These are phyloP conservation scores for Exophiala oligosperma DNA, from an alignment of 2,329 filamentous ascomycete genomes.

Conservation along the genomic window DNA sequence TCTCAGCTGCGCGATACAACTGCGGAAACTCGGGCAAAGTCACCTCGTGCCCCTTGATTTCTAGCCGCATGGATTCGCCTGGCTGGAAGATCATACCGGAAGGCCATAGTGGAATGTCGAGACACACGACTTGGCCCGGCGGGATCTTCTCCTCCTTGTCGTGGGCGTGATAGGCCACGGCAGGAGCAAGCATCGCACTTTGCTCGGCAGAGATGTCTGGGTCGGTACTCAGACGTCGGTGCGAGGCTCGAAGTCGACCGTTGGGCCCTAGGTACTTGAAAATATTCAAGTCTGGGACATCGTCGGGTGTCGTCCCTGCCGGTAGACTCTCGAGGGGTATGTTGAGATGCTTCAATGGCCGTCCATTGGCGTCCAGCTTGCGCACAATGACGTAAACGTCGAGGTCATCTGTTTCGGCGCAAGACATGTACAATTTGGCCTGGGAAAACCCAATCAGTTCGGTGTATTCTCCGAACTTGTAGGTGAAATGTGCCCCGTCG, in stretches of 20 bases:
- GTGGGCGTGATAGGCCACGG: constrained; percentile 39
- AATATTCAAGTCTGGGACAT: constrained; percentile 39
- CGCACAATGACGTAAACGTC: constrained; percentile 46
- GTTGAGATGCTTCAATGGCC: constrained; percentile 43
- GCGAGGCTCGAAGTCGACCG: constrained; percentile 48
- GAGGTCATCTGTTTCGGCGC: constrained; percentile 45
- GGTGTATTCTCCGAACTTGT: constrained; percentile 42
- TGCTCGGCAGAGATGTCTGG: constrained; percentile 34
- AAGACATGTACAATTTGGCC: constrained; percentile 49
- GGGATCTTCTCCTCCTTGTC: constrained; percentile 42
- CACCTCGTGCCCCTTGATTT: constrained; percentile 20
- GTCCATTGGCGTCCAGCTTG: constrained; percentile 46
- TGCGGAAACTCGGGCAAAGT: constrained; percentile 18
- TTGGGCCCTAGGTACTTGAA: constrained; percentile 44
- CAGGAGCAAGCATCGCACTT: constrained; percentile 10
- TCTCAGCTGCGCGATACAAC: constrained; percentile 6
- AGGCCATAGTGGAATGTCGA: constrained; percentile 52
- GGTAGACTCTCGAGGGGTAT: constrained; percentile 42
- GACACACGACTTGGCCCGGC: constrained; percentile 43
- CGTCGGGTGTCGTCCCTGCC: constrained; percentile 30
- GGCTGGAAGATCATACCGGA: constrained; percentile 49
- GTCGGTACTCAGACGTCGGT: constrained; percentile 39
- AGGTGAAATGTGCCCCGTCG: constrained; percentile 16
- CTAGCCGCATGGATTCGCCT: constrained; percentile 34
- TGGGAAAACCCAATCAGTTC: constrained; percentile 49